Base-by-base conservation (phyloP, 805 yeast species). In the Wickerhamiella kurtzmanii region DNA sequence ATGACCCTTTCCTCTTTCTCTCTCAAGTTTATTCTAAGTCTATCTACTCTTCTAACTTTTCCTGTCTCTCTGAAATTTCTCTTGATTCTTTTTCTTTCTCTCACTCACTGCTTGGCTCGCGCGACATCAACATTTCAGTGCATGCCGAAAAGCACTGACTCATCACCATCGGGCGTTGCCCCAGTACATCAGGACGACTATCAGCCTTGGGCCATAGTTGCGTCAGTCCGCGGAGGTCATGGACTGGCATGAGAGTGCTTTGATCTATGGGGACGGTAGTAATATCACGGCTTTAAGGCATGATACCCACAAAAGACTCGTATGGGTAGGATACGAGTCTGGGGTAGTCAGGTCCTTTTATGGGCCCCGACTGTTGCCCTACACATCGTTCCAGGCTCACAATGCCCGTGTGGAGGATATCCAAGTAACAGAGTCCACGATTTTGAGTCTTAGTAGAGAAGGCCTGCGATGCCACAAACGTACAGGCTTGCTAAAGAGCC, bases 311-410 rank as follows among this genome's bases (percentile, higher is more conserved):
- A 44, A 50, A 21, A 92, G 88, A 55, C 66, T 92, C 41, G 60
- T 88, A 1, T 89, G 97, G 97, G 71, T 80, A 1, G 95, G 94
- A 16, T 92, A 84, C 59, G 61, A 38, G 1, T 44, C 56, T 50
- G 76, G 76, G 2, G 61, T 58, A 35, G 56, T 72, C 8, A 60
- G 64, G 2, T 68, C 74, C 1, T 69, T 59, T 46, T 66, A 64
- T 22, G 79, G 75, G 11, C 68, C 71, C 9, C 65, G 68, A 9
- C 62, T 79, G 43, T 64, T 67, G 3, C 72, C 79, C 2, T 83
- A 82, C 56, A 72, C 80, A 3, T 65, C 82, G 28, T 76, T 75
- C 48, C 61, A 65, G 18, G 80, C 77, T 0, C 82, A 77, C 44
- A 57, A 63, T 2, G 56, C 67, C 0, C 67, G 77, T 0, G 74